Conservation (phyloP, 1,284 basidiomycete genomes). For the Papiliotrema nemorosa region DNA sequence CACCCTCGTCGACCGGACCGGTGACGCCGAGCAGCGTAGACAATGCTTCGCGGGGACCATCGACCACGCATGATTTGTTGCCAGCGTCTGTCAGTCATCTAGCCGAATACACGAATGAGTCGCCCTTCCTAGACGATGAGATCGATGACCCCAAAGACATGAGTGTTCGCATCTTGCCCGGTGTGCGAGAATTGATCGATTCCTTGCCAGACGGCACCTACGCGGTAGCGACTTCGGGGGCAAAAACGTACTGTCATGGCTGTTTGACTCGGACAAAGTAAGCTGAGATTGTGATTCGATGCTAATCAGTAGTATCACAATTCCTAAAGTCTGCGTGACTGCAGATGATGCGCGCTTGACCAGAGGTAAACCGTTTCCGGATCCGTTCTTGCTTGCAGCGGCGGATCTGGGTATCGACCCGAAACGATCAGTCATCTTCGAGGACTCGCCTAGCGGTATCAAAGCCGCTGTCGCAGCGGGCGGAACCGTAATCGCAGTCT, state of each 20-base stretch:
- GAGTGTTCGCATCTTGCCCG: conserved; percentile 68
- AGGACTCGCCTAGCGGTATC: conserved; percentile 71
- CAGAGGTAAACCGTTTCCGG: conserved; percentile 61
- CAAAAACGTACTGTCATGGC: conserved; percentile 59
- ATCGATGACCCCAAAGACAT: conserved; percentile 59
- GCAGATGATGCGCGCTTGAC: conserved; percentile 62
- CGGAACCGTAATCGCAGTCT: conserved; percentile 70
- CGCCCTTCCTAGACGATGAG: conserved; percentile 52
- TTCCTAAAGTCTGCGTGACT: conserved; percentile 70
- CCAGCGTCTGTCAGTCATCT: conserved; percentile 12
- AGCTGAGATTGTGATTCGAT: conserved; percentile 11
- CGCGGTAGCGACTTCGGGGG: conserved; percentile 72
- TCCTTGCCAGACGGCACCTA: conserved; percentile 65
- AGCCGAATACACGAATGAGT: conserved; percentile 26
- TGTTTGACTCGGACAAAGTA: conserved; percentile 20
- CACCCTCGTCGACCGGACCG: conserved; percentile 18
- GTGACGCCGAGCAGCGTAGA: conserved; percentile 18
- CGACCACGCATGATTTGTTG: conserved; percentile 23
- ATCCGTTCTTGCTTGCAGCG: conserved; percentile 72
- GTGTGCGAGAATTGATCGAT: conserved; percentile 64
- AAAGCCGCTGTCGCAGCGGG: conserved; percentile 67
- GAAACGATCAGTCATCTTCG: conserved; percentile 61
- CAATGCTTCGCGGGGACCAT: conserved; percentile 19
- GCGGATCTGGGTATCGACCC: conserved; percentile 61
- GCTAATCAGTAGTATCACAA: conserved; percentile 61